Evolutionary conservation across 257 asterid genomes (phyloP), one percentile per base, ranked within the genome.

Genomic region (Plantago ovata): DNA sequence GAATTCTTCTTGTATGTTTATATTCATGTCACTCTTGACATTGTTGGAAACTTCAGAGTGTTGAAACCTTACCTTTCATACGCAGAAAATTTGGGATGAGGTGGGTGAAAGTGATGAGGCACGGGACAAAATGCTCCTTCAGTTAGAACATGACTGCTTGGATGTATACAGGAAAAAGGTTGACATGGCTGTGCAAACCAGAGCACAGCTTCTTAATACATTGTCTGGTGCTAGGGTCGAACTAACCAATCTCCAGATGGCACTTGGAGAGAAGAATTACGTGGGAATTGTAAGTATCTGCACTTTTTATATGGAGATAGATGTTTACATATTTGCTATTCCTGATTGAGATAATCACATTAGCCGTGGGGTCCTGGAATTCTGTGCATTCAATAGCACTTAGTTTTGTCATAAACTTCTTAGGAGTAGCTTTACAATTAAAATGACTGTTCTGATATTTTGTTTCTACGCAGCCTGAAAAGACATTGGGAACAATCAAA

Each of bases 401-500:
- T 28, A 8, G 36, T 28, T 28, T 28, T 28, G 6, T 28, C 36
- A 28, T 28, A 14, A 16, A 19, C 22, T 10, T n/a, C 7, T 20
- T 28, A 18, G 33, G 47, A 16, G 57, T 75, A 13, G 32, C 38
- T 60, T 53, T 11, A 11, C 19, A 19, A 38, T 44, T 28, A 43
- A 14, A 42, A 22, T 43, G 12, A 44, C 20, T 10, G 23, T 47
- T 66, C 16, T 18, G 33, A 55, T n/a, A 22, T 40, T 23, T 39
- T 42, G 20, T 39, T 53, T 59, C 52, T 48, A 57, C 60, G 66
- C 82, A 94, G 99, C 93, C 99, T 58, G 96, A 89, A 62, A 89
- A 81, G 76, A 94, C 83, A 23, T 72, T 83, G n/a, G 97, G 97
- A 61, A 86, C 99, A 11, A 89, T 94, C 75, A 94, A 94, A 75